Base-by-base conservation (phyloP, 352 stramenopile species). In the Pythium brachiatum region DNA sequence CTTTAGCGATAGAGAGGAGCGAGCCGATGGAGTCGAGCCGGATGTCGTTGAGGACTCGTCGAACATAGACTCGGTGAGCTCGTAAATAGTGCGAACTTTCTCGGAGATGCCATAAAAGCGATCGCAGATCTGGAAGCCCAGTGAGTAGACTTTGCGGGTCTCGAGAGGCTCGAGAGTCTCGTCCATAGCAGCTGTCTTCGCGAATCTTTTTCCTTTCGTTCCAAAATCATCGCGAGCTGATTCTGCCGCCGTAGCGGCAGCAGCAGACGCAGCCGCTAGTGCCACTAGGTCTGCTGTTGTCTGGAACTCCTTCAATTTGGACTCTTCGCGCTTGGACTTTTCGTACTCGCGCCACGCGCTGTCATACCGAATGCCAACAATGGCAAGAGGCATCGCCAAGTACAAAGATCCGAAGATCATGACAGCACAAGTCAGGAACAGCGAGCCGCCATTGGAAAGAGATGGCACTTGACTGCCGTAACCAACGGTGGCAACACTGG, bases 361-460 rank as follows among this genome's bases (percentile, higher is more conserved):
- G 61, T 63, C 57, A 32, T 64, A 64, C 3, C 38, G 57, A 87
- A 94, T 90, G 16, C 84, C 84, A 46, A 94, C 72, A 63, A 90
- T 90, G 3, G 84, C 84, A 16, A 92, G 58, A 1, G 85, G 85
- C 83, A 92, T 90, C 12, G 83, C 75, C 27, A 94, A 80, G 54
- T 92, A 94, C 13, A 92, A 77, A 32, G 86, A 73, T 0, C 85
- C 85, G 41, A 87, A 77, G 53, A 94, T 86, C 85, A 94, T 94
- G 16, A 75, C 80, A 27, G 84, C 47, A 51, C 69, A 75, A 6
- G 79, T 83, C 25, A 92, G 64, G 27, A 79, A 39, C 11, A 90
- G n/a, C 6, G 81, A 80, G 1, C 62, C 65, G 7, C 72, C 64
- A 59, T 94, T 94, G 25, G 74, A 75, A 15, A 88, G 59, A 1